These are phyloP conservation scores for Leucaena leucocephala DNA, from an alignment of 306 rosid species.

Conservation along the genomic window DNA sequence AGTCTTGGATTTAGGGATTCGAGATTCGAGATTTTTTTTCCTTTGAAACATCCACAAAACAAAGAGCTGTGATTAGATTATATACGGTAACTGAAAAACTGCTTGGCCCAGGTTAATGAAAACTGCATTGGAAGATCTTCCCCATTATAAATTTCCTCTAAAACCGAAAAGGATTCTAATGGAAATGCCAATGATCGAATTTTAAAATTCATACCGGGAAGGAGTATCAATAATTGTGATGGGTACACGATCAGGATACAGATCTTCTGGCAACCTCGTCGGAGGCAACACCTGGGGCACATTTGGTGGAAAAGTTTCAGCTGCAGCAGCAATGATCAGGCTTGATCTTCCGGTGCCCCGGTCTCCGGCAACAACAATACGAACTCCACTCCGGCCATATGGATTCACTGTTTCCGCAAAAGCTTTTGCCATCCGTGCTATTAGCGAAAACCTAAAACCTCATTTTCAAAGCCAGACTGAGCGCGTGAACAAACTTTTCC, in stretches of 20 bases:
- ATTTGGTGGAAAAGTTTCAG: conserved; percentile 47
- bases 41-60: background rate
- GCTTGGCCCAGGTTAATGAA: background rate
- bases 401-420: conserved; percentile 57
- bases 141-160: background rate
- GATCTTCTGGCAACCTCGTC: conserved; percentile 79
- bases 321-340: conserved; percentile 80
- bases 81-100: conserved; percentile 5
- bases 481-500: background rate
- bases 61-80: background rate
- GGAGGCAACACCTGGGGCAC: conserved; percentile 88
- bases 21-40: too few relatives aligned
- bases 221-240: conserved; percentile 90
- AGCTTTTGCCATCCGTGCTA: conserved; percentile 61
- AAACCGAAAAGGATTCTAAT: background rate
- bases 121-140: background rate
- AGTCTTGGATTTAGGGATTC: background rate
- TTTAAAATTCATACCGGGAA: conserved; percentile 57
- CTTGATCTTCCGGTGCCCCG: conserved; percentile 88
- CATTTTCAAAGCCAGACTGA: background rate
- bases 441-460: background rate
- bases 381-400: conserved; percentile 63
- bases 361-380: conserved; percentile 95
- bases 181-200: too few relatives aligned
- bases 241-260: conserved; percentile 91